phyloP scores from a whole-genome alignment of 441 rosid species.

The Euphorbia schlechtendalii region DNA sequence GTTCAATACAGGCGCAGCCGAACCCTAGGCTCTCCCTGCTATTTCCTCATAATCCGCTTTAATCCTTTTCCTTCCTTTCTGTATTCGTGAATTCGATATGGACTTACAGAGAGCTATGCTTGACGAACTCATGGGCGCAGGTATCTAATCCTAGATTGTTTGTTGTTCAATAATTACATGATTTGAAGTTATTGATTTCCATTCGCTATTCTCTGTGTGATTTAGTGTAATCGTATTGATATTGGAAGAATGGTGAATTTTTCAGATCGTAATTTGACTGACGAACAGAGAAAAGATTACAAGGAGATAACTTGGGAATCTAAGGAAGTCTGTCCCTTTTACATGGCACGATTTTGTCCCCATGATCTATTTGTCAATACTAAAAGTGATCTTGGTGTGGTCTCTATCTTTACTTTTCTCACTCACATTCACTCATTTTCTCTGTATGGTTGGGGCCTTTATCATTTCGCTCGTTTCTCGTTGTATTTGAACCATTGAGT shows the following conservation, averaged over 20 bases:
- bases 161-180: background rate
- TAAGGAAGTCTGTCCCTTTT: constrained; percentile 88
- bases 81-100: constrained; percentile 28
- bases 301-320: constrained; percentile 90
- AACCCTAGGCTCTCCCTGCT: background rate
- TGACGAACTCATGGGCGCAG: constrained; percentile 98
- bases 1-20: background rate
- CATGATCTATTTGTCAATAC: constrained; percentile 98
- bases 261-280: constrained; percentile 85
- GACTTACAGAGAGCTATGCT: constrained; percentile 95
- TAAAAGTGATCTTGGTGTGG: constrained; percentile 85
- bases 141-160: constrained; percentile 23
- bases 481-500: background rate
- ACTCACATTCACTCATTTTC: background rate
- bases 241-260: background rate
- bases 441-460: background rate
- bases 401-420: background rate
- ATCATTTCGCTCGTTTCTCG: background rate
- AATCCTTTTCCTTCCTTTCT: background rate
- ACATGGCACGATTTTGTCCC: constrained; percentile 97
- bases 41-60: too few relatives aligned
- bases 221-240: background rate
- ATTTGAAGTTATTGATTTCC: background rate
- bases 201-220: background rate
- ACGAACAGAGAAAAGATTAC: constrained; percentile 75